Percentiles rank a stretch among this genome's conserved stretches.
These are phyloP conservation scores for Monilinia laxa DNA, from an alignment of 2,329 filamentous ascomycete genomes.

Conservation along the genomic window DNA sequence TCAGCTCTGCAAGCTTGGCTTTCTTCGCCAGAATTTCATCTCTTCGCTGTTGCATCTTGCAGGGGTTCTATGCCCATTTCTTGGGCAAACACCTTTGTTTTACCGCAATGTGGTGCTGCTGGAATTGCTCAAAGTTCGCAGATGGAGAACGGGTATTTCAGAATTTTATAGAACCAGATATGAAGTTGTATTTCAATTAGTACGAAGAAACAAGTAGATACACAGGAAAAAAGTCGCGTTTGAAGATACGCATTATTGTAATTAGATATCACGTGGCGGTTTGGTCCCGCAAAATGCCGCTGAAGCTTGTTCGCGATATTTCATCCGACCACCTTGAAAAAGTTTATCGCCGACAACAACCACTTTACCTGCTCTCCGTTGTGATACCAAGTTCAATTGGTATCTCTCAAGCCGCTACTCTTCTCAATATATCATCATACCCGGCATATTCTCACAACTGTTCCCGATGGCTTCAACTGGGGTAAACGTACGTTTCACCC, in stretches of 20 bases:
- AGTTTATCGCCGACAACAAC: slow-evolving; percentile 24
- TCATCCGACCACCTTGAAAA: slow-evolving; percentile 32
- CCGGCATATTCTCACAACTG: slow-evolving; percentile 23
- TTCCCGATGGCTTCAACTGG: slow-evolving; percentile 47
- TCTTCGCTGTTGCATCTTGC: slow-evolving; percentile 65
- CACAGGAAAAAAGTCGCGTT: slow-evolving; percentile 10
- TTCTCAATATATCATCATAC: slow-evolving; percentile 23
- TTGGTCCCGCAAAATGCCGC: slow-evolving; percentile 23
- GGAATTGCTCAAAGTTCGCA: neutral
- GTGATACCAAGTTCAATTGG: slow-evolving; percentile 38
- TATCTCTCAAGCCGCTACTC: slow-evolving; percentile 26
- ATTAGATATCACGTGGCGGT: slow-evolving; percentile 19
- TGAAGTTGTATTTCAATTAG: slow-evolving; percentile 5
- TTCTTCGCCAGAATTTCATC: slow-evolving; percentile 97
- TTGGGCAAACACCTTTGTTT: slow-evolving; percentile 24
- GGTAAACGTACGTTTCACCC: slow-evolving; percentile 50
- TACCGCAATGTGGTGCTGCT: slow-evolving; percentile 8
- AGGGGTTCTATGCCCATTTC: slow-evolving; percentile 36
- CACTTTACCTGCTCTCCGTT: slow-evolving; percentile 27
- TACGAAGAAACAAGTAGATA: slow-evolving; percentile 10
- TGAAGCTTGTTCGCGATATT: slow-evolving; percentile 22
- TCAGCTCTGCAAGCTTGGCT: slow-evolving; percentile 94
- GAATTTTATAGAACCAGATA: neutral
- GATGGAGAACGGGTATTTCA: neutral
- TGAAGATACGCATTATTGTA: slow-evolving; percentile 20